Percentiles rank a stretch among this genome's conserved stretches.
These are phyloP conservation scores for Rhytidhysteron rufulum DNA, from an alignment of 2,329 filamentous ascomycete species.

Conservation along the genomic window DNA sequence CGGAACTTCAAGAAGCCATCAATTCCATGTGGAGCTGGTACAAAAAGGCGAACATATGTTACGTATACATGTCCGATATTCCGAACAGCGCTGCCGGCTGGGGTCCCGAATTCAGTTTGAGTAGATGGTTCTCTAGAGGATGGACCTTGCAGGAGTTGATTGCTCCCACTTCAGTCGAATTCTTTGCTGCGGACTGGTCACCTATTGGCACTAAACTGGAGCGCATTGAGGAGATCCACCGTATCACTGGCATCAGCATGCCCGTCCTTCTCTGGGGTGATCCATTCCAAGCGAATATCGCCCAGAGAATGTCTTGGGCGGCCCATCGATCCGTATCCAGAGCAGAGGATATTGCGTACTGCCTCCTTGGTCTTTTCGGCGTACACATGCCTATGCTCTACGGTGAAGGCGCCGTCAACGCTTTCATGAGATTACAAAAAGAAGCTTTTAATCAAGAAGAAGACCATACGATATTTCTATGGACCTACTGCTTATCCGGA, in stretches of 20 bases:
- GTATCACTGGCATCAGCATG: not conserved
- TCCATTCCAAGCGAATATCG: constrained; percentile 1
- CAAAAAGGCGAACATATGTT: constrained; percentile 4
- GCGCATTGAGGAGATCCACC: not conserved
- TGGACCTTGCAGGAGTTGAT: constrained; percentile 3
- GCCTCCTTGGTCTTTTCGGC: constrained; percentile 9
- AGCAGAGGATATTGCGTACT: constrained; percentile 10
- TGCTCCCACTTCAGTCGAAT: not conserved
- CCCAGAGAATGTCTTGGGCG: constrained; percentile 12
- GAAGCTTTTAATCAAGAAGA: not conserved
- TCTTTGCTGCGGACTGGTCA: not conserved
- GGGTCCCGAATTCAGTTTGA: not conserved
- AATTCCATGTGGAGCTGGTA: constrained; percentile 12
- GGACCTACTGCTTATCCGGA: not conserved
- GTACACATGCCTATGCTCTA: constrained; percentile 5
- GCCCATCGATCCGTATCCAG: constrained; percentile 6
- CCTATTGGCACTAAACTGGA: not conserved
- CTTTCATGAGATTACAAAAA: constrained; percentile 1
- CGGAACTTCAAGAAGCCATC: constrained; percentile 7
- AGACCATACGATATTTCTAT: not conserved
- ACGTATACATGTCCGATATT: not conserved
- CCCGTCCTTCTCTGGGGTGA: not conserved
- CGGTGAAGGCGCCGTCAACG: not conserved
- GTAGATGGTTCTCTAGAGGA: not conserved
- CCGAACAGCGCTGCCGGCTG: not conserved